Conservation (phyloP, 768 basidiomycete genomes). For the Suillus variegatus region DNA sequence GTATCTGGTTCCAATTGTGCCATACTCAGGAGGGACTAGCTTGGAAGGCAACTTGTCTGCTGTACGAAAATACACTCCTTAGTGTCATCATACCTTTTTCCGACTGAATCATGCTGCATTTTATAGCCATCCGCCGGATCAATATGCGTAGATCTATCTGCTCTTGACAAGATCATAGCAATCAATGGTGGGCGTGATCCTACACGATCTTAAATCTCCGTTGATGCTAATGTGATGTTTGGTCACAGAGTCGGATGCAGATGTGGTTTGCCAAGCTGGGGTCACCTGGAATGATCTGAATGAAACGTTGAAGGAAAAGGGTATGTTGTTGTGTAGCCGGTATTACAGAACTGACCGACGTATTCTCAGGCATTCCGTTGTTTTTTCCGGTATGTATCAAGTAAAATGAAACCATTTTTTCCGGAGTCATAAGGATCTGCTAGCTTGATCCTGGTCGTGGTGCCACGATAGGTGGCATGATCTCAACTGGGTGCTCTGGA, state of each 20-base stretch:
- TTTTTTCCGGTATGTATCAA: constrained; percentile 16
- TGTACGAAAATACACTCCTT: constrained; percentile 35
- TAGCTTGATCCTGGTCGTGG: constrained; percentile 20
- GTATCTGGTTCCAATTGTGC: constrained; percentile 69
- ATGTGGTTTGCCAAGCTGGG: constrained; percentile 73
- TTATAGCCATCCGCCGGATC: constrained; percentile 37
- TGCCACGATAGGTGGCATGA: constrained; percentile 80
- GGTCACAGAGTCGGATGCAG: constrained; percentile 59
- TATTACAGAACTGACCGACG: neutral
- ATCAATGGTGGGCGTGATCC: constrained; percentile 44
- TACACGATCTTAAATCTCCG: neutral
- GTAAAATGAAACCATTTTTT: neutral
- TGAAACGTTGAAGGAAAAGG: constrained; percentile 57
- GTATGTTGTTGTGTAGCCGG: constrained; percentile 15
- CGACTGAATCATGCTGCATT: neutral
- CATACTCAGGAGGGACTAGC: constrained; percentile 81
- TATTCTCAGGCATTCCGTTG: constrained; percentile 16
- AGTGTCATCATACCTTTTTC: neutral
- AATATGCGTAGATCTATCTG: constrained; percentile 60
- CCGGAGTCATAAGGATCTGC: neutral
- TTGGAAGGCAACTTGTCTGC: constrained; percentile 83
- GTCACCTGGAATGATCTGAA: constrained; percentile 79
- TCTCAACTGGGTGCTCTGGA: constrained; percentile 78
- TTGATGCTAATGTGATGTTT: constrained; percentile 11
- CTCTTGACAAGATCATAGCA: constrained; percentile 60